These are phyloP conservation scores for Xylariaceae sp. DNA, from an alignment of 2,329 filamentous ascomycete genomes.

Conservation along the genomic window DNA sequence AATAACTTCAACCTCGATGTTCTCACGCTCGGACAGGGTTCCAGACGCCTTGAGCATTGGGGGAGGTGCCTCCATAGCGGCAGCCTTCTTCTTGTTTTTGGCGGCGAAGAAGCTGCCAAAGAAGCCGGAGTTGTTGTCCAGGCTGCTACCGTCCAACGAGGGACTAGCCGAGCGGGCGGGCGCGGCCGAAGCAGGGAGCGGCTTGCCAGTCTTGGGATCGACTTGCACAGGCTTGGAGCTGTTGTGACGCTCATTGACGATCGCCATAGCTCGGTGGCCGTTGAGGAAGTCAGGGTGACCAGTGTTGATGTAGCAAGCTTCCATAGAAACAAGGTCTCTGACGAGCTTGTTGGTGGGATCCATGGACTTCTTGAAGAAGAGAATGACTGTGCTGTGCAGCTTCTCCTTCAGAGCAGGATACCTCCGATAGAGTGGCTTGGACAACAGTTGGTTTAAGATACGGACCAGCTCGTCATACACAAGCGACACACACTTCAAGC, in stretches of 20 bases:
- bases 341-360: slow-evolving; percentile 98
- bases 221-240: slow-evolving; percentile 83
- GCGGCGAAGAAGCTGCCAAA: slow-evolving; percentile 98
- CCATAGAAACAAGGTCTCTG: slow-evolving; percentile 87
- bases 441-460: slow-evolving; percentile 83
- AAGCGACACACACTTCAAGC: slow-evolving; percentile 92
- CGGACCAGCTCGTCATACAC: slow-evolving; percentile 97
- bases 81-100: slow-evolving; percentile 99
- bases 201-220: slow-evolving; percentile 97
- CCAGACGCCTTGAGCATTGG: slow-evolving; percentile 91
- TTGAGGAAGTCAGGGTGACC: slow-evolving; percentile 97
- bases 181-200: slow-evolving; percentile 60
- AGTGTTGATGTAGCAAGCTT: slow-evolving; percentile 96
- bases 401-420: slow-evolving; percentile 97
- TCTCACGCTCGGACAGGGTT: slow-evolving; percentile 87
- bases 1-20: slow-evolving; percentile 95
- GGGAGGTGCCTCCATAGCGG: slow-evolving; percentile 96
- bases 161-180: slow-evolving; percentile 74
- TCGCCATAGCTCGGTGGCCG: slow-evolving; percentile 94
- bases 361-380: slow-evolving; percentile 98
- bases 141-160: slow-evolving; percentile 47
- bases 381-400: slow-evolving; percentile 85
- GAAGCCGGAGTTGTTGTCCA: slow-evolving; percentile 67
- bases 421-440: slow-evolving; percentile 83
- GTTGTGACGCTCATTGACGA: slow-evolving; percentile 89